Evolutionary conservation across 805 yeast species (phyloP).

Genomic region (Saccharomycopsis schoenii): DNA sequence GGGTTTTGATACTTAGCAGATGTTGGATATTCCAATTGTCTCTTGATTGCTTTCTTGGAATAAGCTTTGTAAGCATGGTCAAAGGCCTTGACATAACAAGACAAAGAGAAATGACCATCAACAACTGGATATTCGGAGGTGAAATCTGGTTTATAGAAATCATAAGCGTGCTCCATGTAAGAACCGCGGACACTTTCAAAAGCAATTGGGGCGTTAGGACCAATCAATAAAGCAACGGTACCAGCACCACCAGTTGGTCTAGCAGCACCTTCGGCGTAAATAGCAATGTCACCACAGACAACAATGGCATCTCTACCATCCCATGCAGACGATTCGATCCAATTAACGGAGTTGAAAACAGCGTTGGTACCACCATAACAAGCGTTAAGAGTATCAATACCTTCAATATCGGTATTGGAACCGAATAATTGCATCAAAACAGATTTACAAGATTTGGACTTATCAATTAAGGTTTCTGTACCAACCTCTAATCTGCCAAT

Average conservation of each 20-base stretch:
- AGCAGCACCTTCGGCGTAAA: slow-evolving; percentile 94
- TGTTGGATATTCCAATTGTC: slow-evolving; percentile 27
- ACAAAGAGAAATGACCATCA: slow-evolving; percentile 91
- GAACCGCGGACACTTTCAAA: slow-evolving; percentile 86
- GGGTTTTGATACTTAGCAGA: slow-evolving; percentile 27
- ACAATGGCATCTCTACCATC: slow-evolving; percentile 97
- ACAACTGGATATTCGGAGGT: slow-evolving; percentile 94
- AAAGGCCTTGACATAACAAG: slow-evolving; percentile 89
- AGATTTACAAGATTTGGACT: slow-evolving; percentile 93
- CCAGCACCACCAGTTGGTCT: slow-evolving; percentile 99
- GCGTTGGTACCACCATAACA: slow-evolving; percentile 99
- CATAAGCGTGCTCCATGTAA: slow-evolving; percentile 94
- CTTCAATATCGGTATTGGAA: slow-evolving; percentile 86
- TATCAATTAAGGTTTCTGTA: slow-evolving; percentile 93
- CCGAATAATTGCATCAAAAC: slow-evolving; percentile 91
- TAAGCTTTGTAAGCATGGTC: slow-evolving; percentile 79
- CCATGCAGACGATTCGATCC: slow-evolving; percentile 95
- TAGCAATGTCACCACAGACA: slow-evolving; percentile 96
- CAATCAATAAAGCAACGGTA: slow-evolving; percentile 85
- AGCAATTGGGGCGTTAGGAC: slow-evolving; percentile 96
- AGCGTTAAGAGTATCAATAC: slow-evolving; percentile 92
- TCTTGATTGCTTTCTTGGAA: slow-evolving; percentile 60
- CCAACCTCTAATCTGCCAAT: slow-evolving; percentile 97
- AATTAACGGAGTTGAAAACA: slow-evolving; percentile 83
- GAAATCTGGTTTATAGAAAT: slow-evolving; percentile 96